Conservation (phyloP, 2,329 filamentous ascomycete genomes). For the Volutella citrinella region DNA sequence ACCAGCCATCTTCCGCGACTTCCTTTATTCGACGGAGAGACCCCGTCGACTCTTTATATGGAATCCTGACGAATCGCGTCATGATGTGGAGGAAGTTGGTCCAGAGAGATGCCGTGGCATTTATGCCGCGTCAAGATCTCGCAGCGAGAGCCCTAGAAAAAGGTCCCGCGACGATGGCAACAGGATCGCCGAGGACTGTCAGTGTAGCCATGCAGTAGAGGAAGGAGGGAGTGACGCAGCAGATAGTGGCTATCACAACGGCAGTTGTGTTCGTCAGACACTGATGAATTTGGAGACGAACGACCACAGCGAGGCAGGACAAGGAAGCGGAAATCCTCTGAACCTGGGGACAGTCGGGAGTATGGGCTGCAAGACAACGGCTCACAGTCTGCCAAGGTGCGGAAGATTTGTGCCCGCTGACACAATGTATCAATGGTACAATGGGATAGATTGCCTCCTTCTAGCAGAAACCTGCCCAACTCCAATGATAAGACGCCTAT, state of each 20-base stretch:
- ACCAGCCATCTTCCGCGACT: slow-evolving; percentile 4
- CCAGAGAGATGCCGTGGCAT: slow-evolving; percentile 1
- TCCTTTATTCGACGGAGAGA: slow-evolving; percentile 2
- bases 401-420: no score
- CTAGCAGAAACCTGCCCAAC: no score
- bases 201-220: no score
- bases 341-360: no score
- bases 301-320: background rate
- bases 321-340: slow-evolving; percentile 1
- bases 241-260: background rate
- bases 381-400: no score
- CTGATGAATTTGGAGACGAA: background rate
- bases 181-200: no score
- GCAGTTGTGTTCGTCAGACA: background rate
- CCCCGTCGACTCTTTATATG: slow-evolving; percentile 2
- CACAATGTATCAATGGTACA: no score
- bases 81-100: background rate
- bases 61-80: background rate
- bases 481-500: no score
- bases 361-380: no score
- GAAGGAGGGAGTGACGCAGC: no score
- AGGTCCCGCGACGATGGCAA: no score
- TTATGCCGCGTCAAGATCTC: background rate
- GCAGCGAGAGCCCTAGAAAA: slow-evolving; percentile 5
- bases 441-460: no score